Conservation (phyloP, 129 eudicot genomes). For the Arctium minus region DNA sequence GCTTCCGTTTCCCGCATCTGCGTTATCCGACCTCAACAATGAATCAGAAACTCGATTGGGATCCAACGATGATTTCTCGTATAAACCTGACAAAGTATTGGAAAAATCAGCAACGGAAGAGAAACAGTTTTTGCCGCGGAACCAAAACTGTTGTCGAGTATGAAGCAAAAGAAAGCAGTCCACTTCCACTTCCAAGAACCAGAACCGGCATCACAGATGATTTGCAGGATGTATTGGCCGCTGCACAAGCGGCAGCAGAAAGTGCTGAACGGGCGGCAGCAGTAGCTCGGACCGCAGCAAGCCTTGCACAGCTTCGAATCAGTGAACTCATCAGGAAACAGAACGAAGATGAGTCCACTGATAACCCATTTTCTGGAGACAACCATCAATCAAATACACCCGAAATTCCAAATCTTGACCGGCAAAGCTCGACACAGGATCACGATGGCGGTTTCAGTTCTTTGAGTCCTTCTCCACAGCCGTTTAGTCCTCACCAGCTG, state of each 20-base stretch:
- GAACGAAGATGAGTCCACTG: conserved; percentile 35
- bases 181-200: conserved; percentile 21
- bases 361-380: conserved; percentile 55
- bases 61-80: conserved; percentile 1
- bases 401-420: conserved; percentile 26
- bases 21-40: conserved; percentile 47
- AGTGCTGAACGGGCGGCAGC: conserved; percentile 89
- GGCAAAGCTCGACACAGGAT: conserved; percentile 3
- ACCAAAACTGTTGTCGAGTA: conserved; percentile 14
- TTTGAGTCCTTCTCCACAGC: conserved; percentile 19
- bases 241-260: conserved; percentile 87
- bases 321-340: conserved; percentile 57
- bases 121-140: conserved; percentile 63
- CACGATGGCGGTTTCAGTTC: conserved; percentile 21
- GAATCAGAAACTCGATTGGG: conserved; percentile 30
- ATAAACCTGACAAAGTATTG: conserved; percentile 10
- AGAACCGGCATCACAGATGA: conserved; percentile 44
- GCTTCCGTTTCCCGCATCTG: conserved; percentile 86
- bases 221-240: conserved; percentile 66
- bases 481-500: conserved; percentile 39
- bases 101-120: conserved; percentile 21
- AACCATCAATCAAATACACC: background rate
- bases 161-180: conserved; percentile 25
- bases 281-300: conserved; percentile 85
- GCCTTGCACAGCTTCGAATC: conserved; percentile 68